Evolutionary conservation across 495 filamentous ascomycete genomes (phyloP), one percentile per base, ranked within the genome.

Genomic region (Aspergillus conjunctus): DNA sequence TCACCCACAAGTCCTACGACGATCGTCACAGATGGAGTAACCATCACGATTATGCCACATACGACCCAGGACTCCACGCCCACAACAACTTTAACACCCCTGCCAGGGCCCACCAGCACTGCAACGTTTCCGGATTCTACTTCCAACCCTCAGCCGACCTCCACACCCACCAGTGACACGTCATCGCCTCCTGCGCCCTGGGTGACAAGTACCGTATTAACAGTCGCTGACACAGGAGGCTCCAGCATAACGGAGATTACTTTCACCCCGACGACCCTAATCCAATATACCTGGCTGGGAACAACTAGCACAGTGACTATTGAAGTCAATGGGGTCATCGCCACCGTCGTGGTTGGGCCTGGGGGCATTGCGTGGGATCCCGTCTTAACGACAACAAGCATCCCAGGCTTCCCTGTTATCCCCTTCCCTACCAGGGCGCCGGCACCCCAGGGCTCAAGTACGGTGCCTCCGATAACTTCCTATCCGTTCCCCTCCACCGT

Each of bases 271-370:
- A 48, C 44, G 6, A 48, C 44, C n/a, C 18, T 48, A 1, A 48
- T 11, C 1, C n/a, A 48, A 21, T 48, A 20, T 21, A 20, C 44
- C 1, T 20, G 44, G n/a, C n/a, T 48, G 0, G 18, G n/a, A 11
- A 21, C n/a, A 20, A 21, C 18, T 6, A 48, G 6, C 2, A 48
- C 44, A 10, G 17, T 48, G 10, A 21, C 18, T 21, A 48, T 17
- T 3, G n/a, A 18, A 48, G 21, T 21, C 44, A 21, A 22, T 21
- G 44, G 44, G n/a, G 44, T 48, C 18, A 21, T 21, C 44, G 18
- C n/a, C 44, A 48, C 44, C n/a, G 18, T 48, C 18, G 44, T 48
- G n/a, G 18, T 48, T 21, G 44, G 44, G 44, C 44, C 44, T 5
- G 44, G 44, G 21, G 44, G 44, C 5, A 21, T 48, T 18, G 44